Evolutionary conservation across 1,284 basidiomycete species (phyloP).

Genomic region (Pascua guehoae): DNA sequence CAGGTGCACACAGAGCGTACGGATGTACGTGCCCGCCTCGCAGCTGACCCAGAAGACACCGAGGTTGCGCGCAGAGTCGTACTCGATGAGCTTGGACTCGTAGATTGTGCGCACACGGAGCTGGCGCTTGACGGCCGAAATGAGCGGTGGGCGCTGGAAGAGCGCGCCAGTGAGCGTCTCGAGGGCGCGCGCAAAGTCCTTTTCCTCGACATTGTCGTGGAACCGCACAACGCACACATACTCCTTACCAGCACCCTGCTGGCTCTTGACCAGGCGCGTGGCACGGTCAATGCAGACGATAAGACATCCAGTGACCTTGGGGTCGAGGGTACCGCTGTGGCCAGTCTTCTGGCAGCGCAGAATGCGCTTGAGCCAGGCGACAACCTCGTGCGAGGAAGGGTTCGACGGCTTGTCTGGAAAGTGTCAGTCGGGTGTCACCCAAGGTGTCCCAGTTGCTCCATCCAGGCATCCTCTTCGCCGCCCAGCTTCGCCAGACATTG

Average conservation of each 20-base stretch:
- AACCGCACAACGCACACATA: conserved; percentile 95
- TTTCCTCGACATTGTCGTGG: conserved; percentile 78
- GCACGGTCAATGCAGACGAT: conserved; percentile 99
- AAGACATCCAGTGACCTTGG: conserved; percentile 97
- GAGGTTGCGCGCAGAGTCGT: conserved; percentile 95
- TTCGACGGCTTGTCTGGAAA: conserved; percentile 90
- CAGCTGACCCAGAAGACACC: conserved; percentile 98
- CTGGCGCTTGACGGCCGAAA: conserved; percentile 98
- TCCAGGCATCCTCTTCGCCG: too few species aligned
- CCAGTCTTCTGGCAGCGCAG: conserved; percentile 94
- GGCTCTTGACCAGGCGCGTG: conserved; percentile 88
- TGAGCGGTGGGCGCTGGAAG: conserved; percentile 97
- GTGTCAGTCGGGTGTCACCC: neutral
- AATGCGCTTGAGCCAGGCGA: conserved; percentile 96
- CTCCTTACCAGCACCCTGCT: conserved; percentile 73
- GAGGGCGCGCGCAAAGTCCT: conserved; percentile 84
- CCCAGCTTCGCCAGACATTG: too few species aligned
- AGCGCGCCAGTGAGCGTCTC: conserved; percentile 97
- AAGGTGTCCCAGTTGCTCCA: conserved; percentile 67
- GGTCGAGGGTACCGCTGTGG: conserved; percentile 95
- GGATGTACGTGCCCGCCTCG: conserved; percentile 95
- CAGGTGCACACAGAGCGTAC: conserved; percentile 95
- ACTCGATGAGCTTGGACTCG: conserved; percentile 93
- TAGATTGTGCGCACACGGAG: conserved; percentile 97
- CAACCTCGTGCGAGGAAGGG: conserved; percentile 99